phyloP scores from a whole-genome alignment of 345 rosid genomes.

The Anastatica hierochuntica region DNA sequence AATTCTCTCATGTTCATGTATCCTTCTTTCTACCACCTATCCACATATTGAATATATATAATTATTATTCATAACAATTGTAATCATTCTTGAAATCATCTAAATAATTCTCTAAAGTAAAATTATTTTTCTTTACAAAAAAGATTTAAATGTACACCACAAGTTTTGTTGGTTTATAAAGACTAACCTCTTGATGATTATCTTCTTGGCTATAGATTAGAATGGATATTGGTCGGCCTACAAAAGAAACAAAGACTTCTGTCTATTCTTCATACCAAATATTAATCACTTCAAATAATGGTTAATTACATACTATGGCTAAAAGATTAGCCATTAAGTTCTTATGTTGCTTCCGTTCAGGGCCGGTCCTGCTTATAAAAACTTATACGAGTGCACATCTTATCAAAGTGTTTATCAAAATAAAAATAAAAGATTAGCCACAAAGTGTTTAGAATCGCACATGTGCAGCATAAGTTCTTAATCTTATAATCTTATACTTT shows the following conservation, averaged over 20 bases:
- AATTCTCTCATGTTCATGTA: conserved; percentile 64
- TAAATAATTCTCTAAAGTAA: neutral
- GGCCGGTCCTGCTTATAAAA: no score
- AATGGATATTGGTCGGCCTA: conserved; percentile 44
- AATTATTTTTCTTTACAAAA: neutral
- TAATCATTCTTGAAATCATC: neutral
- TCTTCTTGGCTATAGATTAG: conserved; percentile 15
- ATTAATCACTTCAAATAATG: neutral
- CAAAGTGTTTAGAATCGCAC: neutral
- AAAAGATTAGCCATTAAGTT: neutral
- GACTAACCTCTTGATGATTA: conserved; percentile 31
- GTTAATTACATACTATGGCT: neutral
- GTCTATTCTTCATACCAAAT: neutral
- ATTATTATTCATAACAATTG: neutral
- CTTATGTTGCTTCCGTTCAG: no score
- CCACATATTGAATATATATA: neutral
- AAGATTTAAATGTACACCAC: neutral
- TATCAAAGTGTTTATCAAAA: no score
- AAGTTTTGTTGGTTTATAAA: neutral
- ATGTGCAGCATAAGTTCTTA: neutral
- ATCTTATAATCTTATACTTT: conserved; percentile 10
- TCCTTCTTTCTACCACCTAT: conserved; percentile 12
- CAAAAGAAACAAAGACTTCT: neutral
- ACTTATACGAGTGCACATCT: no score
- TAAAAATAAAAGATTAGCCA: no score